Base-by-base conservation (phyloP, 768 basidiomycete species). In the Leccinum barrowsii region DNA sequence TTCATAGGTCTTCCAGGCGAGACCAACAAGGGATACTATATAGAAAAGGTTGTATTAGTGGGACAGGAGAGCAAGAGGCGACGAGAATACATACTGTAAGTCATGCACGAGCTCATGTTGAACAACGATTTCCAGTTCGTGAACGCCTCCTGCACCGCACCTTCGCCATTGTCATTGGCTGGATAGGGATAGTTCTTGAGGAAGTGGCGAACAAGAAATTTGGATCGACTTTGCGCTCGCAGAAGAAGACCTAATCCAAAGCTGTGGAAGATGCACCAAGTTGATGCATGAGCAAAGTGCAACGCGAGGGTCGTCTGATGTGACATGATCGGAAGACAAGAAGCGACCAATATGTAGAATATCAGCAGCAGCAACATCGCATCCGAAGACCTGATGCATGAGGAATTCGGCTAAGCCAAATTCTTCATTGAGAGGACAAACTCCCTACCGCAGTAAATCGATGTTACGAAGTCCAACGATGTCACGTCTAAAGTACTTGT, bases 91-190 rank as follows among this genome's bases (percentile, higher is more conserved):
- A 19, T 58, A 95, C 94, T 86, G 71, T 95, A 98, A 4, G 90
- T 95, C 94, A 98, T 97, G 72, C 86, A 88, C 80, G 95, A 79
- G 72, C 90, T 94, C 73, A 94, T 72, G 72, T 98, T 98, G 71
- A 95, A 98, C 26, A 92, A 80, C 5, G 80, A 80, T 74, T 98
- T 98, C 94, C 95, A 99, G 72, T 97, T 98, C 26, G 83, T 80
- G 65, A 98, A 99, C 0, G 96, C 93, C 69, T 99, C 97, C 40
- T 86, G 80, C n/a, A 94, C 83, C 0, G 96, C 95, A 49, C 86
- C 84, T 58, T 85, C 80, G 5, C 83, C 85, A 15, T 81, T 83
- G 56, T 90, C 86, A 58, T 84, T 78, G 49, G 78, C 77, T 12
- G 86, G 82, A 72, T 98, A 98, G 65, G 93, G 86, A 68, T 98